A percentile compares a stretch with the other conserved stretches of the same genome.
These are phyloP conservation scores for Exophiala mesophila DNA, from an alignment of 2,329 filamentous ascomycete species.

Conservation along the genomic window DNA sequence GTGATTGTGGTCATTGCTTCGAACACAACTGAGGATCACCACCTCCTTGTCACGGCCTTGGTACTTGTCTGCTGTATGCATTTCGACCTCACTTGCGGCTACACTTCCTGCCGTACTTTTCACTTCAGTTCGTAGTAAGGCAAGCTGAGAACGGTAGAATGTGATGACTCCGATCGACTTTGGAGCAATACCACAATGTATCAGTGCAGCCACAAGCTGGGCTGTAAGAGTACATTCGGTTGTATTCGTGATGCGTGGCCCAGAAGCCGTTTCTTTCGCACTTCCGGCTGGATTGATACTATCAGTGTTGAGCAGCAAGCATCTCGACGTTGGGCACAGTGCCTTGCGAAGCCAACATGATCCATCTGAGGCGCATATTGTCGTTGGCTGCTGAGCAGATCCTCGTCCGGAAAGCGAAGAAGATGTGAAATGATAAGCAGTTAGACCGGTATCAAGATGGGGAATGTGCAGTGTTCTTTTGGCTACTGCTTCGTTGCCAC, in stretches of 20 bases:
- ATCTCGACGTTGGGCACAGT: slow-evolving; percentile 65
- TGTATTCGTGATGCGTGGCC: slow-evolving; percentile 82
- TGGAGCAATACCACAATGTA: slow-evolving; percentile 68
- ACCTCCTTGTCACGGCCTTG: slow-evolving; percentile 95
- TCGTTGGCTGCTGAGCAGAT: not conserved
- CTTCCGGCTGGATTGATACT: slow-evolving; percentile 62
- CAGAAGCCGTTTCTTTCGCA: slow-evolving; percentile 53
- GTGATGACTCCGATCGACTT: slow-evolving; percentile 89
- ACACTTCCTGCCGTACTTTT: slow-evolving; percentile 36
- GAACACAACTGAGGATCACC: slow-evolving; percentile 78
- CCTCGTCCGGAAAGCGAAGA: slow-evolving; percentile 30
- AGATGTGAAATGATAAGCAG: slow-evolving; percentile 56
- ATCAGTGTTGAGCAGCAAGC: slow-evolving; percentile 88
- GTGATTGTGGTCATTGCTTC: slow-evolving; percentile 72
- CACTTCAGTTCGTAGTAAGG: slow-evolving; percentile 70
- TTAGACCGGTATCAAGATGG: slow-evolving; percentile 54
- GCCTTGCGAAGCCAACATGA: slow-evolving; percentile 74
- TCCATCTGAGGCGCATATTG: slow-evolving; percentile 32
- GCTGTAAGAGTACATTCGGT: slow-evolving; percentile 73
- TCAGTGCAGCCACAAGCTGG: slow-evolving; percentile 74
- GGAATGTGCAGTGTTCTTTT: slow-evolving; percentile 64
- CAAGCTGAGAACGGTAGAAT: slow-evolving; percentile 89
- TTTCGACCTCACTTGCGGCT: slow-evolving; percentile 64
- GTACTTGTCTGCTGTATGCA: slow-evolving; percentile 96
- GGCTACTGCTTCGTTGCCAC: slow-evolving; percentile 74